These are phyloP conservation scores for Tothia fuscella DNA, from an alignment of 2,329 filamentous ascomycete genomes.

Conservation along the genomic window DNA sequence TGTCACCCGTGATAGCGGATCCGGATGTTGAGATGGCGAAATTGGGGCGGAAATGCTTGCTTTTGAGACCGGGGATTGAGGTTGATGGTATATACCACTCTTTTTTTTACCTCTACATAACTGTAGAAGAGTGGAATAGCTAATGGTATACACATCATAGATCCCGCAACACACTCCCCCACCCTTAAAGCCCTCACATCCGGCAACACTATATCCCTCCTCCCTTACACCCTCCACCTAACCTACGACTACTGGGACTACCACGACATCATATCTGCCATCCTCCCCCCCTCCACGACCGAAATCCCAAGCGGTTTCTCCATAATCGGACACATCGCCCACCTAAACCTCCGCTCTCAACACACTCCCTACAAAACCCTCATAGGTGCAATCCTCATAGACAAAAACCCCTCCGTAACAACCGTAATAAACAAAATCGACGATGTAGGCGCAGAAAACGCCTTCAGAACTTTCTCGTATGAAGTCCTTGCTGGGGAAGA, in stretches of 20 bases:
- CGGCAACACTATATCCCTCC: slow-evolving; percentile 57
- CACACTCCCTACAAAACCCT: slow-evolving; percentile 78
- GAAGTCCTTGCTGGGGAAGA: slow-evolving; percentile 75
- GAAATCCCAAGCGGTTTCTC: slow-evolving; percentile 82
- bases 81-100: slow-evolving; percentile 22
- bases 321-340: slow-evolving; percentile 77
- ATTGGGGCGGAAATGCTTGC: slow-evolving; percentile 32
- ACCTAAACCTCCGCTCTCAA: slow-evolving; percentile 75
- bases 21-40: slow-evolving; percentile 47
- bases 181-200: too few relatives aligned
- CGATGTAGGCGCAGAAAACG: slow-evolving; percentile 71
- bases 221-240: slow-evolving; percentile 64
- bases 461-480: slow-evolving; percentile 86
- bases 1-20: slow-evolving; percentile 51
- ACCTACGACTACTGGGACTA: slow-evolving; percentile 83
- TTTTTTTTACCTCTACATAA: background rate
- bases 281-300: slow-evolving; percentile 68
- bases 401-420: slow-evolving; percentile 71
- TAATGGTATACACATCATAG: too few relatives aligned
- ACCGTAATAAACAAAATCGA: slow-evolving; percentile 97
- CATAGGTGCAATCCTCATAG: slow-evolving; percentile 73
- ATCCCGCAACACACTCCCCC: too few relatives aligned
- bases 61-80: slow-evolving; percentile 32
- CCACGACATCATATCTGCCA: slow-evolving; percentile 67
- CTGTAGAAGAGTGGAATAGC: background rate